A percentile compares a stretch with the other conserved stretches of the same genome.
Evolutionary conservation across 108 stramenopile genomes (phyloP).

Genomic region (Cylindrotheca fusiformis): DNA sequence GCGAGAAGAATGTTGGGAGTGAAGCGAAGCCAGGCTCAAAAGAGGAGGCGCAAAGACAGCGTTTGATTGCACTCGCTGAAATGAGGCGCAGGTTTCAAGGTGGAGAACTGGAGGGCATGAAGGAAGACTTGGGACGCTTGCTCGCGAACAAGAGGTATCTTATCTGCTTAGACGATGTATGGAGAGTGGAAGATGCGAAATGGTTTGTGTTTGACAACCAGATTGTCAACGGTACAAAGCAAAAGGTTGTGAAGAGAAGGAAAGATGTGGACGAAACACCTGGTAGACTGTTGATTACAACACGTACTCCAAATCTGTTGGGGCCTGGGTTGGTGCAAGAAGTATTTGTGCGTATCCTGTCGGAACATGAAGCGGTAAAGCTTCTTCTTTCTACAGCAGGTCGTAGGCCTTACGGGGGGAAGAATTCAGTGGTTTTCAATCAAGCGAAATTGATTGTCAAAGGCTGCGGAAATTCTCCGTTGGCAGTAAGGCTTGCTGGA

Average conservation of each 20-base stretch:
- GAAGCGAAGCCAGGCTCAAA: constrained; percentile 4
- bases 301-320: constrained; percentile 68
- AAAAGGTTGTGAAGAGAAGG: constrained; percentile 15
- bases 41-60: constrained; percentile 25
- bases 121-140: constrained; percentile 71
- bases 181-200: constrained; percentile 86
- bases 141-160: constrained; percentile 59
- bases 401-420: constrained; percentile 79
- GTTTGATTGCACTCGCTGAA: constrained; percentile 47
- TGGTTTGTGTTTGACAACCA: constrained; percentile 81
- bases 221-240: constrained; percentile 16
- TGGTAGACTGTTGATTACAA: constrained; percentile 71
- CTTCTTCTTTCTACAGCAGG: constrained; percentile 80
- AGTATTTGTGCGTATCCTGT: constrained; percentile 85
- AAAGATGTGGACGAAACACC: constrained; percentile 45
- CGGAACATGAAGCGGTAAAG: constrained; percentile 87
- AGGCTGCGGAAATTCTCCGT: constrained; percentile 86
- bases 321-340: constrained; percentile 75
- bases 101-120: constrained; percentile 82
- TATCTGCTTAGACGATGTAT: constrained; percentile 85
- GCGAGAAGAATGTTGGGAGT: constrained; percentile 6
- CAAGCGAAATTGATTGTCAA: constrained; percentile 84
- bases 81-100: constrained; percentile 74
- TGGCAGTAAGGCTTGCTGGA: constrained; percentile 75
- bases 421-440: constrained; percentile 77